Evolutionary conservation across 2,329 filamentous ascomycete genomes (phyloP), one percentile per base, ranked within the genome.

Genomic region (Penicillium sclerotigenum): DNA sequence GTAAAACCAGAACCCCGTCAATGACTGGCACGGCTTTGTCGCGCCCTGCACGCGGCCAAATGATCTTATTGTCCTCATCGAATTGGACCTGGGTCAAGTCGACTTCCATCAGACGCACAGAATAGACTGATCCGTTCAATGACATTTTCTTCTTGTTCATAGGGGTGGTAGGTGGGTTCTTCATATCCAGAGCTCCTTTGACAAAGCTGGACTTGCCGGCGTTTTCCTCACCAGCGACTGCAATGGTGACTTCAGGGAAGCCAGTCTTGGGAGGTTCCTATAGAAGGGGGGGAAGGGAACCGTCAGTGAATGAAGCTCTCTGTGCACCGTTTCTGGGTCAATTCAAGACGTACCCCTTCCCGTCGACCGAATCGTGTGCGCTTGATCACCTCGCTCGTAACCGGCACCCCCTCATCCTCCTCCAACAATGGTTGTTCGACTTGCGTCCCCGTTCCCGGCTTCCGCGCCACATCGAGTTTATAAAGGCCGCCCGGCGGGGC

Each of bases 1-100:
- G 96, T 47, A 97, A 78, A 56, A 93, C 84, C 65, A 97, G 77
- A 43, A 89, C 91, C 20, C 89, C 93, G 68, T 97, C 90, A 67
- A 96, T 83, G 38, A 81, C 83, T 47, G 91, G 90, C 57, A 90
- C 81, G 59, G 87, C 83, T 60, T 86, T 81, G 57, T 90, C 89
- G 68, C 87, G 77, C 40, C 80, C 71, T 22, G 73, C 75, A 33
- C 77, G 75, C 37, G 84, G 83, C 83, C 83, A 80, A 47, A 68
- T 60, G 43, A 79, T 68, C 26, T 60, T 75, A 53, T 78, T 74
- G 54, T 80, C 74, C 34, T 77, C 75, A 57, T 80, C 75, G 51
- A 83, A 70, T 26, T 74, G 74, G 28, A 86, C 73, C 59, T 84
- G 79, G 55, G 77, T 75, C 58, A 82, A 76, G 41, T 75, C 69